Evolutionary conservation across 257 asterid species (phyloP).

Genomic region (Jacaranda copaia): DNA sequence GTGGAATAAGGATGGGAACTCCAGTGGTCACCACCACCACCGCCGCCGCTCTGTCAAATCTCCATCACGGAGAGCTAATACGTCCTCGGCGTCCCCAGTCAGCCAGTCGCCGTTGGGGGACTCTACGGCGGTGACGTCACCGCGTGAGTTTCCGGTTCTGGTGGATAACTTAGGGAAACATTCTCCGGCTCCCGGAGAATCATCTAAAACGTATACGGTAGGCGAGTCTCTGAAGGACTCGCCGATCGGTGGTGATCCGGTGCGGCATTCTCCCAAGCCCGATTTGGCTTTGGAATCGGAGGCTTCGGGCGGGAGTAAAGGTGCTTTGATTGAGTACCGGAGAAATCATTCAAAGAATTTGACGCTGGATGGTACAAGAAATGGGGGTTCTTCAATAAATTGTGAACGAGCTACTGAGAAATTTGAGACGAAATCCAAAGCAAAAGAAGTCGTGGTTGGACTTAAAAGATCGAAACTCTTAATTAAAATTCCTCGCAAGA

Average conservation of each 20-base stretch:
- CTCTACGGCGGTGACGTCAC: conserved; percentile 33
- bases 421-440: conserved; percentile 40
- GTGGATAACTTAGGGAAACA: conserved; percentile 45
- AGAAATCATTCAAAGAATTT: conserved; percentile 37
- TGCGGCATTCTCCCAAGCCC: conserved; percentile 40
- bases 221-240: conserved; percentile 46
- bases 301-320: conserved; percentile 41
- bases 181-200: conserved; percentile 43
- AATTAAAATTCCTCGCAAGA: conserved; percentile 51
- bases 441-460: conserved; percentile 41
- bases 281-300: conserved; percentile 45
- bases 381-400: conserved; percentile 25
- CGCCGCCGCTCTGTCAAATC: conserved; percentile 69
- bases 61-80: conserved; percentile 49
- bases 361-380: conserved; percentile 32
- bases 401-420: conserved; percentile 39
- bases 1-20: conserved; percentile 69
- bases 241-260: conserved; percentile 41
- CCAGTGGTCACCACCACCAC: conserved; percentile 50
- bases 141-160: conserved; percentile 38
- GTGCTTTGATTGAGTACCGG: conserved; percentile 43
- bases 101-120: conserved; percentile 56
- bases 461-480: conserved; percentile 50
- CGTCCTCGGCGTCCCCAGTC: conserved; percentile 54
- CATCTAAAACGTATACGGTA: conserved; percentile 32